Percentiles rank a stretch among this genome's conserved stretches.
Evolutionary conservation across 139 green algal species (phyloP).

Genomic region (Volvox africanus): DNA sequence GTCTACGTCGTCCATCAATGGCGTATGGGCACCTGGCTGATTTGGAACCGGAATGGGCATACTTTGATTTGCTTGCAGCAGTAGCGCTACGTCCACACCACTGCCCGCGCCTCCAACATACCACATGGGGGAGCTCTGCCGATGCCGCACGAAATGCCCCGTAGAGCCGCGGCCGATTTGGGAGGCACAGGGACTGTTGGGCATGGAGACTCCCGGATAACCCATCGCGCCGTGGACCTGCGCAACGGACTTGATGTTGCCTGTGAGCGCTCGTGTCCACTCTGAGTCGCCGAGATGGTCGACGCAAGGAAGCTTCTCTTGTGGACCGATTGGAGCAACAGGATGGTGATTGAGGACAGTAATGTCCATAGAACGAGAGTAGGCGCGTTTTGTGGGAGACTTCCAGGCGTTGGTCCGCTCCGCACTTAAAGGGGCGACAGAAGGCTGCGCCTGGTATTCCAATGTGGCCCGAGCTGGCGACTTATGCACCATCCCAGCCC

Average conservation of each 20-base stretch:
- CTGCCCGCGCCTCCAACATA: neutral
- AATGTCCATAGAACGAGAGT: neutral
- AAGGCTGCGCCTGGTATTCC: no score
- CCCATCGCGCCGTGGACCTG: neutral
- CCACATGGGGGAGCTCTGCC: neutral
- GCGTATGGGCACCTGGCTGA: neutral
- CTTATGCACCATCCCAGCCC: neutral
- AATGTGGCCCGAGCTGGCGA: neutral
- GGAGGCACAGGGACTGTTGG: constrained; percentile 3
- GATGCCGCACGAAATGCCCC: neutral
- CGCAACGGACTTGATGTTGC: constrained; percentile 15
- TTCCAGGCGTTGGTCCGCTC: no score
- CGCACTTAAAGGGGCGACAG: no score
- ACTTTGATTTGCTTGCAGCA: neutral
- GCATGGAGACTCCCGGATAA: neutral
- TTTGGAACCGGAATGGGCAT: neutral
- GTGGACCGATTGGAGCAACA: no score
- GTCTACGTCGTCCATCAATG: no score
- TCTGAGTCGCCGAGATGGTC: neutral
- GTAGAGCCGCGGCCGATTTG: neutral
- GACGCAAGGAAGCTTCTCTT: neutral
- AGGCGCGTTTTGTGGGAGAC: neutral
- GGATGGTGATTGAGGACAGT: neutral
- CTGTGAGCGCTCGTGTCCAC: neutral
- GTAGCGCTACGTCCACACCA: neutral